Evolutionary conservation across 2,329 filamentous ascomycete genomes (phyloP).

Genomic region (Exophiala sp.): DNA sequence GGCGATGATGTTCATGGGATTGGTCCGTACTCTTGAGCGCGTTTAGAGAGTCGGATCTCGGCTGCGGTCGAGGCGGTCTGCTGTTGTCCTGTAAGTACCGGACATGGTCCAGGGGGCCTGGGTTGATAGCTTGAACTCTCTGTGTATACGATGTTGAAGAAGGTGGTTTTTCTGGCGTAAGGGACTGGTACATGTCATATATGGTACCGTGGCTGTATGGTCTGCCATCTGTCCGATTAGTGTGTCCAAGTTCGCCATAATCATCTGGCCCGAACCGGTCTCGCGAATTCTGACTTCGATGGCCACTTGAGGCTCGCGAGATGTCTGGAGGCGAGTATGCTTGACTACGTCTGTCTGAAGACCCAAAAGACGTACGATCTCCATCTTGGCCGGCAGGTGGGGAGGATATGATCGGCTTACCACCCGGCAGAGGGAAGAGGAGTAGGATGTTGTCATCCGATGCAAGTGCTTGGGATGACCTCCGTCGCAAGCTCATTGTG

Average conservation of each 20-base stretch:
- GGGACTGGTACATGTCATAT: constrained; percentile 21
- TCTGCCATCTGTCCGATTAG: constrained; percentile 1
- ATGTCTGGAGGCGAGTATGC: constrained; percentile 5
- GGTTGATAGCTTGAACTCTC: constrained; percentile 8
- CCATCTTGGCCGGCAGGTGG: constrained; percentile 5
- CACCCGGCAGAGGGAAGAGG: constrained; percentile 19
- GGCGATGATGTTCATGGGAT: background rate
- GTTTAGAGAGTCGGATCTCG: constrained; percentile 11
- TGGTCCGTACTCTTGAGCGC: background rate
- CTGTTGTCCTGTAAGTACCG: constrained; percentile 21
- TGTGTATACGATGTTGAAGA: constrained; percentile 16
- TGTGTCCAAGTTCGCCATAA: constrained; percentile 8
- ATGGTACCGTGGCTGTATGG: constrained; percentile 18
- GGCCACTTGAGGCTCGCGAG: constrained; percentile 8
- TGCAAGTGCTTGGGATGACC: constrained; percentile 24
- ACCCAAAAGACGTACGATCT: constrained; percentile 5
- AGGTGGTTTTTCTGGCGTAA: constrained; percentile 6
- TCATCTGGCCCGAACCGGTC: constrained; percentile 23
- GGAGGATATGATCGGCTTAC: background rate
- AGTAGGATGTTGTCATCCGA: constrained; percentile 24
- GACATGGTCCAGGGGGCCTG: constrained; percentile 13
- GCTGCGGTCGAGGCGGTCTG: constrained; percentile 11
- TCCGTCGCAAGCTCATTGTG: constrained; percentile 17
- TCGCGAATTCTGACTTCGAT: constrained; percentile 12
- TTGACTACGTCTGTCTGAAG: constrained; percentile 5